Evolutionary conservation across 805 yeast species (phyloP), one percentile per base, ranked within the genome.

Genomic region (Zygosaccharomyces lentus): DNA sequence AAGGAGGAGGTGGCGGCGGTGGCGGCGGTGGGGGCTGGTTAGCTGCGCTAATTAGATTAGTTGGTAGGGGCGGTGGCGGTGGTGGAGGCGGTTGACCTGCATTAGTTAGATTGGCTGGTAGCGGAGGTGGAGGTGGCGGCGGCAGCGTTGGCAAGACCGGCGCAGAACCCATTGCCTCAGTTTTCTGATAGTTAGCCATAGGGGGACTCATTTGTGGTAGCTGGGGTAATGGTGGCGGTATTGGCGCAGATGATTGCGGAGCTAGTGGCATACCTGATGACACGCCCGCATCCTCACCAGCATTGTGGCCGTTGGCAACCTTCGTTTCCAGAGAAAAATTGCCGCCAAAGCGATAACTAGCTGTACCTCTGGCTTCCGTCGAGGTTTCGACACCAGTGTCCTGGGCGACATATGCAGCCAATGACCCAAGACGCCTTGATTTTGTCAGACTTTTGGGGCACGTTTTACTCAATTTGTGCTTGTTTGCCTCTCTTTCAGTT

Each of bases 41-140:
- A 3, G 68, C 64, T n/a, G 70, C 66, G 70, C 65, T 25, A 58
- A 57, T 6, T 53, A 60, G 10, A 64, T 64, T 8, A 67, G 66
- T 12, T 67, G 58, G 59, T 7, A 23, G 63, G 9, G 63, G 59
- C 3, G 71, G 50, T 25, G 43, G 50, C 13, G 54, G 54, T 27
- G 68, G 64, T 13, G 71, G 68, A 2, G 72, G 26, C 16, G 41
- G 26, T 2, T n/a, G 34, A 4, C 17, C 6, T 13, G 24, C 27
- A 16, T 26, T 21, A 17, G 19, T 15, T n/a, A 45, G 40, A 32
- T 25, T 42, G 21, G 43, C 36, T 23, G 46, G 45, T 4, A 54
- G 43, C 2, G 53, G 52, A 4, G 59, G 51, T 7, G 61, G 55
- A 3, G 64, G 60, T 5, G 66, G 61, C 2, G 65, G 57, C 2